phyloP scores from a whole-genome alignment of 768 basidiomycete species.

The Phaeotremella skinneri region DNA sequence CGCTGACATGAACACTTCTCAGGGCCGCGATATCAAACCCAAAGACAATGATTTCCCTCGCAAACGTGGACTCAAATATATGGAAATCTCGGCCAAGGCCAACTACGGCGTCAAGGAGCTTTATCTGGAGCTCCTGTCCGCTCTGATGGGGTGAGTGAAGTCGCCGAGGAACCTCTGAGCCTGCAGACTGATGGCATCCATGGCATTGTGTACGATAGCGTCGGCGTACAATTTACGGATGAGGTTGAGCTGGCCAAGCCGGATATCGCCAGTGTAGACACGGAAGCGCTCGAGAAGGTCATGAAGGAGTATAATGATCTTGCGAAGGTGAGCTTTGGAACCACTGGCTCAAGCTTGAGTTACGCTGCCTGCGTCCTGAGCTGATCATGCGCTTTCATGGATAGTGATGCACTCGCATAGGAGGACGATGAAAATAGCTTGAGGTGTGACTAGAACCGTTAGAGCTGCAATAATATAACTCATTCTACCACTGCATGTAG shows the following conservation, averaged over 20 bases:
- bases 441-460: too few relatives aligned
- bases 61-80: slow-evolving; percentile 26
- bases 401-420: too few relatives aligned
- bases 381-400: slow-evolving; percentile 12
- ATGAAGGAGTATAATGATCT: slow-evolving; percentile 28
- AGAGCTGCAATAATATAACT: too few relatives aligned
- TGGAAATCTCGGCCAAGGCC: slow-evolving; percentile 29
- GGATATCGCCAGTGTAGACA: slow-evolving; percentile 18
- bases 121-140: slow-evolving; percentile 18
- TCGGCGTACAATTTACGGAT: slow-evolving; percentile 25
- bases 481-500: too few relatives aligned
- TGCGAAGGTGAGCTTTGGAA: slow-evolving; percentile 7
- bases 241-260: slow-evolving; percentile 19
- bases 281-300: slow-evolving; percentile 17
- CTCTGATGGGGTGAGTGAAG: slow-evolving; percentile 21
- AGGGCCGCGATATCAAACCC: slow-evolving; percentile 27
- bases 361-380: not conserved
- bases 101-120: slow-evolving; percentile 33
- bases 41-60: slow-evolving; percentile 28
- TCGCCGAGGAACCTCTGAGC: not conserved
- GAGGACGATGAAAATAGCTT: too few relatives aligned
- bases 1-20: not conserved
- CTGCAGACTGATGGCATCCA: not conserved
- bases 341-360: not conserved
- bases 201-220: slow-evolving; percentile 7